A percentile compares a stretch with the other conserved stretches of the same genome.
Evolutionary conservation across 1,284 basidiomycete species (phyloP).

Genomic region (Ustilago shanxiensis): DNA sequence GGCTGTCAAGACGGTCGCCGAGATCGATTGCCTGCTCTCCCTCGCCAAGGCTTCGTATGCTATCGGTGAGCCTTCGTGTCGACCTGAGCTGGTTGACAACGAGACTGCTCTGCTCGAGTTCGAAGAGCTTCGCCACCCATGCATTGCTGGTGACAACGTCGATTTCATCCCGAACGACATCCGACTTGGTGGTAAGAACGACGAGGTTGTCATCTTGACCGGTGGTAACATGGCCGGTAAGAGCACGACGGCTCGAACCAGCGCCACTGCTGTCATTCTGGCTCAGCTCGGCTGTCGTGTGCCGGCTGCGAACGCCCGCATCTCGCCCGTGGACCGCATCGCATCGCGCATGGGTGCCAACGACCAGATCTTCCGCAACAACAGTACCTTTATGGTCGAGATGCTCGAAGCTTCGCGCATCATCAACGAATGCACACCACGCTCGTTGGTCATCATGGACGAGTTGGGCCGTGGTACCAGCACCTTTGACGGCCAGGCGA

Average conservation of each 20-base stretch:
- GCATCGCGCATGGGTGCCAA: slow-evolving; percentile 95
- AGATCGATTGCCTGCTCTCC: slow-evolving; percentile 91
- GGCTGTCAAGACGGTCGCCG: slow-evolving; percentile 78
- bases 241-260: slow-evolving; percentile 84
- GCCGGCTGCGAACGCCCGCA: slow-evolving; percentile 83
- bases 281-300: slow-evolving; percentile 98
- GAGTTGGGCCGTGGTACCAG: slow-evolving; percentile 70
- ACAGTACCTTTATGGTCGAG: slow-evolving; percentile 70
- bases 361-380: slow-evolving; percentile 68
- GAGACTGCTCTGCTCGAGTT: slow-evolving; percentile 85
- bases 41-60: slow-evolving; percentile 89
- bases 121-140: slow-evolving; percentile 85
- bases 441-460: slow-evolving; percentile 69
- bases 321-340: slow-evolving; percentile 92
- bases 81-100: slow-evolving; percentile 87
- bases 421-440: slow-evolving; percentile 67
- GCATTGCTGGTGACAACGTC: slow-evolving; percentile 70
- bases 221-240: slow-evolving; percentile 87
- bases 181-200: slow-evolving; percentile 81
- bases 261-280: slow-evolving; percentile 94
- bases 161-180: slow-evolving; percentile 96
- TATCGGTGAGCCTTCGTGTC: slow-evolving; percentile 90
- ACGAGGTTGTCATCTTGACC: slow-evolving; percentile 88
- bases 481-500: slow-evolving; percentile 69
- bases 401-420: slow-evolving; percentile 69